phyloP scores from a whole-genome alignment of 2,329 filamentous ascomycete species.

The Aureobasidium melanogenum region DNA sequence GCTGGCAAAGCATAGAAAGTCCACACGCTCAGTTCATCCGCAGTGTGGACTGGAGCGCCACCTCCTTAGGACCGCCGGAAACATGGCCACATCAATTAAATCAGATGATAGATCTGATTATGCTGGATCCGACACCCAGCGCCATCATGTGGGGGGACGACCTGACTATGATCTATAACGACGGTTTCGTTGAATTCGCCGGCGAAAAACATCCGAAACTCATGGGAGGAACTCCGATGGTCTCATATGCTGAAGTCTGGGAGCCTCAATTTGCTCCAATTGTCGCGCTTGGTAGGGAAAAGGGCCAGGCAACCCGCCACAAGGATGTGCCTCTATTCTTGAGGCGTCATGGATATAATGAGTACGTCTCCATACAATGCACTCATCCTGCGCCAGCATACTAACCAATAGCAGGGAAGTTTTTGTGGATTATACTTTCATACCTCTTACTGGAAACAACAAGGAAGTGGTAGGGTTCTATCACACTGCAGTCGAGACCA shows the following conservation, averaged over 20 bases:
- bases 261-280: constrained; percentile 4
- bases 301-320: constrained; percentile 13
- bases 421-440: constrained; percentile 13
- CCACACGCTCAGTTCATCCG: constrained; percentile 8
- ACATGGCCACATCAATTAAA: constrained; percentile 21
- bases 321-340: constrained; percentile 12
- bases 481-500: constrained; percentile 10
- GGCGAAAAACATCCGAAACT: constrained; percentile 20
- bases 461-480: constrained; percentile 5
- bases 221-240: constrained; percentile 14
- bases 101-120: constrained; percentile 19
- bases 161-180: constrained; percentile 29
- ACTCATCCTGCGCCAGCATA: neutral
- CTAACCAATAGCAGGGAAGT: neutral
- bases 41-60: constrained; percentile 22
- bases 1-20: neutral
- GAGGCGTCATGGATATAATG: constrained; percentile 11
- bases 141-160: constrained; percentile 24
- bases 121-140: constrained; percentile 23
- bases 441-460: constrained; percentile 10
- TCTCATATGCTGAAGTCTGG: constrained; percentile 6
- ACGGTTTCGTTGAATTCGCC: constrained; percentile 25
- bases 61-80: constrained; percentile 21
- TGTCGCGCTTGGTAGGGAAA: constrained; percentile 16
- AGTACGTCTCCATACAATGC: neutral